Evolutionary conservation across 75 land plant genomes (phyloP).

Genomic region (Isoetes taiwanensis): DNA sequence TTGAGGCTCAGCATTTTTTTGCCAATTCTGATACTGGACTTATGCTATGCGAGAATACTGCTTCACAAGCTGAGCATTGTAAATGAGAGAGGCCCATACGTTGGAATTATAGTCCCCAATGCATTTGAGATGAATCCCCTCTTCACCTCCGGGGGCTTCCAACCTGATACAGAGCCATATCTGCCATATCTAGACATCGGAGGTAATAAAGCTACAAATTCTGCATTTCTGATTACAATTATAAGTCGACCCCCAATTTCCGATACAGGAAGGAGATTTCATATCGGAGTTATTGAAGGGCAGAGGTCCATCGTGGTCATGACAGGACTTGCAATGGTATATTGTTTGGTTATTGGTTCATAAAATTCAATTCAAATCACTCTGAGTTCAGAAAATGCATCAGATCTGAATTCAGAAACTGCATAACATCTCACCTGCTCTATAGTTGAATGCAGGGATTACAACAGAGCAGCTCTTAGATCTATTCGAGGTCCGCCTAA

Average conservation of each 20-base stretch:
- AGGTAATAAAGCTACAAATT: neutral
- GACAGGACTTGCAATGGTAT: constrained; percentile 30
- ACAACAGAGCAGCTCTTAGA: constrained; percentile 20
- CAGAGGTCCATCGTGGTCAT: constrained; percentile 13
- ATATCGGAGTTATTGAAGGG: constrained; percentile 10
- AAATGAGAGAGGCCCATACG: constrained; percentile 25
- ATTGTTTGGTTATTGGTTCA: neutral
- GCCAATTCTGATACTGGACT: no score
- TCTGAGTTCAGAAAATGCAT: no score
- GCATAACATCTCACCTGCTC: neutral
- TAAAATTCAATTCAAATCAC: no score
- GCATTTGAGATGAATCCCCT: constrained; percentile 38
- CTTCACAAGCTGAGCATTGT: no score
- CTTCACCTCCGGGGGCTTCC: neutral
- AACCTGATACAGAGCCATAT: constrained; percentile 5
- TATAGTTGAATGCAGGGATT: constrained; percentile 30
- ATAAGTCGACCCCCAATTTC: no score
- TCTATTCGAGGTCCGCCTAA: constrained; percentile 18
- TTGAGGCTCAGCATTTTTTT: no score
- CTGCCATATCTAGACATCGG: constrained; percentile 16
- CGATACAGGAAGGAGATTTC: constrained; percentile 18
- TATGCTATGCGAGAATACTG: no score
- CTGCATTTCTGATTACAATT: neutral
- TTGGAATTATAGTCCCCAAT: constrained; percentile 37
- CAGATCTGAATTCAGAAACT: neutral